phyloP scores from a whole-genome alignment of 495 filamentous ascomycete species.

The Emericellopsis terricola region DNA sequence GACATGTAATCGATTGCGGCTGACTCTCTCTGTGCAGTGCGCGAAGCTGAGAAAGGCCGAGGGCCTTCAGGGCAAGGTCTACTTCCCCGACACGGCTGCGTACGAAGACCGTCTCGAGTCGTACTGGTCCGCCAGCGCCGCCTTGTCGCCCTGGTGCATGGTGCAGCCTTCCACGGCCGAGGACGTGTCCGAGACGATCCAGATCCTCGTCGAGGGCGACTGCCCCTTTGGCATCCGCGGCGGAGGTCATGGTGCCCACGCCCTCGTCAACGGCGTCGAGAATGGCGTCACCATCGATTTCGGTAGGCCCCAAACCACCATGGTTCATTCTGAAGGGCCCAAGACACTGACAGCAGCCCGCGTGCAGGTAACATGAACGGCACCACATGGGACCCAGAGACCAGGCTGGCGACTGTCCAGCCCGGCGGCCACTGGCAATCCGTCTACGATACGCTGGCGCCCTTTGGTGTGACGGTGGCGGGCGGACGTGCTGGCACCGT shows the following conservation, averaged over 20 bases:
- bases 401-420: not conserved
- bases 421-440: constrained; percentile 20
- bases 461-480: constrained; percentile 17
- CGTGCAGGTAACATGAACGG: not conserved
- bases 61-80: too few relatives aligned
- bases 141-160: constrained; percentile 10
- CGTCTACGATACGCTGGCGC: constrained; percentile 25
- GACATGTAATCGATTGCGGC: too few relatives aligned
- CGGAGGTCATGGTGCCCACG: constrained; percentile 23
- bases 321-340: constrained; percentile 6
- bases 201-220: constrained; percentile 8
- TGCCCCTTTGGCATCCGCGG: constrained; percentile 19
- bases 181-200: constrained; percentile 1
- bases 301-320: constrained; percentile 12
- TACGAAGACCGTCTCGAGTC: constrained; percentile 4
- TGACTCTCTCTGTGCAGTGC: too few relatives aligned
- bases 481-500: constrained; percentile 27
- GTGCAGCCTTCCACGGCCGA: constrained; percentile 8
- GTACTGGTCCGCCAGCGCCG: constrained; percentile 26
- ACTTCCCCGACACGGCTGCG: not conserved
- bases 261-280: constrained; percentile 10
- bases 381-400: not conserved
- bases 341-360: not conserved
- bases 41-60: too few relatives aligned
- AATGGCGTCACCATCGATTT: constrained; percentile 32